These are phyloP conservation scores for Nicotiana knightiana DNA, from an alignment of 257 asterid genomes.

Conservation along the genomic window DNA sequence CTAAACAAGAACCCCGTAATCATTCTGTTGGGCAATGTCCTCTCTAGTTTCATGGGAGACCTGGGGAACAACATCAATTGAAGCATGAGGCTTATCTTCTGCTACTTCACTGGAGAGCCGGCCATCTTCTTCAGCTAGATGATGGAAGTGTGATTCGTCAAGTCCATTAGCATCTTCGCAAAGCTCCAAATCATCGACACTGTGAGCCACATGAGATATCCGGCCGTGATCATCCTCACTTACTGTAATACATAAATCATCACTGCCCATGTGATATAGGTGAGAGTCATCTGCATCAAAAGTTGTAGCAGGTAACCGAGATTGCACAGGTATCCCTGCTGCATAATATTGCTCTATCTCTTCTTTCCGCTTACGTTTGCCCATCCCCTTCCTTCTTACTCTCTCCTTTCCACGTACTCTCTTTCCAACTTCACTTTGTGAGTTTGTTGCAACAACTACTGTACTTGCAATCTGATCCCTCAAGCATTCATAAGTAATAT, in stretches of 20 bases:
- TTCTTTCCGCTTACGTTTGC: slow-evolving; percentile 74
- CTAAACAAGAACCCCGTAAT: slow-evolving; percentile 35
- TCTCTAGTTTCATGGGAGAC: slow-evolving; percentile 44
- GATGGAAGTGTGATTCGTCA: slow-evolving; percentile 32
- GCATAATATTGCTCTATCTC: slow-evolving; percentile 48
- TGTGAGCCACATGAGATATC: slow-evolving; percentile 15
- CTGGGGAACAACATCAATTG: slow-evolving; percentile 35
- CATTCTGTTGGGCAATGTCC: slow-evolving; percentile 48
- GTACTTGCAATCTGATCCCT: slow-evolving; percentile 60
- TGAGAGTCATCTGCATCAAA: slow-evolving; percentile 26
- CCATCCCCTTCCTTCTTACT: slow-evolving; percentile 67
- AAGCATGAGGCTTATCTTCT: slow-evolving; percentile 33
- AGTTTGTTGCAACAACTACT: slow-evolving; percentile 23
- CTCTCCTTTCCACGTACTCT: slow-evolving; percentile 71
- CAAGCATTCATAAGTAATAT: slow-evolving; percentile 64
- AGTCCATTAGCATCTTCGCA: slow-evolving; percentile 25
- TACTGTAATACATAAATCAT: slow-evolving; percentile 26
- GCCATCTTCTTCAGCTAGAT: slow-evolving; percentile 42
- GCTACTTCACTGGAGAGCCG: slow-evolving; percentile 37
- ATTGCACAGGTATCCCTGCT: slow-evolving; percentile 20
- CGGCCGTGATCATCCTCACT: slow-evolving; percentile 19
- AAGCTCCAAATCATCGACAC: slow-evolving; percentile 32
- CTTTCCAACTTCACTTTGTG: slow-evolving; percentile 50
- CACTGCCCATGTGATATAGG: slow-evolving; percentile 33
- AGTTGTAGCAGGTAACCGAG: slow-evolving; percentile 35